phyloP scores from a whole-genome alignment of 176 grass and related monocot species.

The Ensete ventricosum region DNA sequence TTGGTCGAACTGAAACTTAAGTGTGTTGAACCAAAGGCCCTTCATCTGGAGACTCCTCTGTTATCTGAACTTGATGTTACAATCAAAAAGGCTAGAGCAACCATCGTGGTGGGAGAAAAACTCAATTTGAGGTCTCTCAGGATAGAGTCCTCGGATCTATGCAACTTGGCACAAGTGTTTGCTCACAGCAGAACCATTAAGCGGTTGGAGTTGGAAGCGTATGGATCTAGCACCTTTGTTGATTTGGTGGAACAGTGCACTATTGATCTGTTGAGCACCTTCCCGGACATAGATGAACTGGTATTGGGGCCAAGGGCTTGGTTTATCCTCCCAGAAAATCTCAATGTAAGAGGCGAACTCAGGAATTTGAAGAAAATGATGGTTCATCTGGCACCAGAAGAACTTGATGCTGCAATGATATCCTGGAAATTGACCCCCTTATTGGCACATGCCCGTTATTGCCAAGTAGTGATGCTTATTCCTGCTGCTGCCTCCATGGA shows the following conservation, averaged over 20 bases:
- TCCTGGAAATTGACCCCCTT: slow-evolving; percentile 26
- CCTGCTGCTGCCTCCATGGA: slow-evolving; percentile 14
- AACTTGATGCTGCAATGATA: neutral
- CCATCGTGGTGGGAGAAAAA: slow-evolving; percentile 27
- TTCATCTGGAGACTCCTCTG: slow-evolving; percentile 47
- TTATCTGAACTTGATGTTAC: slow-evolving; percentile 44
- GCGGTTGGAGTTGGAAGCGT: slow-evolving; percentile 3
- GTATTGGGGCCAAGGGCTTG: slow-evolving; percentile 41
- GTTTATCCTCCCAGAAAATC: slow-evolving; percentile 26
- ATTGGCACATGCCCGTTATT: slow-evolving; percentile 17
- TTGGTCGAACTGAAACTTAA: slow-evolving; percentile 59
- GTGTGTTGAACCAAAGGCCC: slow-evolving; percentile 44
- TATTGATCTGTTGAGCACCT: slow-evolving; percentile 26
- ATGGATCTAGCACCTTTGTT: neutral
- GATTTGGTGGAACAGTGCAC: slow-evolving; percentile 35
- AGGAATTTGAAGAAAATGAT: slow-evolving; percentile 46
- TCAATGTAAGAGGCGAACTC: slow-evolving; percentile 13
- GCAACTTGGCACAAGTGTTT: slow-evolving; percentile 3
- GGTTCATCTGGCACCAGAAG: slow-evolving; percentile 27
- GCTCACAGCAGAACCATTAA: neutral
- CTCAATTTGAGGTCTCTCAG: slow-evolving; percentile 34
- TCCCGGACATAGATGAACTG: slow-evolving; percentile 39
- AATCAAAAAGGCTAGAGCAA: slow-evolving; percentile 33
- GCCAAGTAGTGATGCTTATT: slow-evolving; percentile 49
- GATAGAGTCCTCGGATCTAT: slow-evolving; percentile 17